A percentile compares a stretch with the other conserved stretches of the same genome.
These are phyloP conservation scores for Pterocarpus santalinus DNA, from an alignment of 306 rosid species.

Conservation along the genomic window DNA sequence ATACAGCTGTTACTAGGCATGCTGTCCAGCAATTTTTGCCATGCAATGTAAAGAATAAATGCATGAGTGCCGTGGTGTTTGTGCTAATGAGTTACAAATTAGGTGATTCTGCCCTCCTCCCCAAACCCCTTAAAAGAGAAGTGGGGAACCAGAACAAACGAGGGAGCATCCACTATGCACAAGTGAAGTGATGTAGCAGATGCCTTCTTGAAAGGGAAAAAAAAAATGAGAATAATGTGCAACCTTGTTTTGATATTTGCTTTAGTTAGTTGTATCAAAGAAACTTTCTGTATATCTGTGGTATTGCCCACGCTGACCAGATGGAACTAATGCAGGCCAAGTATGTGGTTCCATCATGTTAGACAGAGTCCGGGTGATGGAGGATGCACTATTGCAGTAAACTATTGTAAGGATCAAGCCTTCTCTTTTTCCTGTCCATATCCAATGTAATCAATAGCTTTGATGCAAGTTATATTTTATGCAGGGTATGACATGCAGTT, in stretches of 20 bases:
- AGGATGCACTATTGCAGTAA: conserved; percentile 75
- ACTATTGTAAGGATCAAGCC: conserved; percentile 68
- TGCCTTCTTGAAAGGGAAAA: background rate
- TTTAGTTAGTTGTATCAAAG: conserved; percentile 1
- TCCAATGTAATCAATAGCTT: conserved; percentile 31
- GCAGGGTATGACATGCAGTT: conserved; percentile 97
- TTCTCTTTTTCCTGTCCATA: background rate
- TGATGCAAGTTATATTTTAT: conserved; percentile 38
- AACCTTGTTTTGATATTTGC: conserved; percentile 20
- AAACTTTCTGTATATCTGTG: conserved; percentile 11
- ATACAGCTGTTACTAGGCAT: background rate
- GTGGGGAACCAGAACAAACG: background rate
- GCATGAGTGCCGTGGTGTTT: conserved; percentile 10
- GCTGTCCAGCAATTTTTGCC: conserved; percentile 9
- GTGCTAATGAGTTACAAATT: background rate
- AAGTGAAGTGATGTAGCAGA: background rate
- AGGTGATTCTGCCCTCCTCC: conserved; percentile 13
- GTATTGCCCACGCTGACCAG: conserved; percentile 26
- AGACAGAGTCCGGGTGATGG: conserved; percentile 68
- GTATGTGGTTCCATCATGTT: conserved; percentile 95
- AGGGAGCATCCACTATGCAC: conserved; percentile 9
- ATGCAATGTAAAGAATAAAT: background rate
- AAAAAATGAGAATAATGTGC: background rate
- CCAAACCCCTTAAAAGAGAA: too few relatives aligned
- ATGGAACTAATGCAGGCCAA: conserved; percentile 74